Evolutionary conservation across 768 basidiomycete species (phyloP), one percentile per base, ranked within the genome.

Genomic region (Suillus plorans): DNA sequence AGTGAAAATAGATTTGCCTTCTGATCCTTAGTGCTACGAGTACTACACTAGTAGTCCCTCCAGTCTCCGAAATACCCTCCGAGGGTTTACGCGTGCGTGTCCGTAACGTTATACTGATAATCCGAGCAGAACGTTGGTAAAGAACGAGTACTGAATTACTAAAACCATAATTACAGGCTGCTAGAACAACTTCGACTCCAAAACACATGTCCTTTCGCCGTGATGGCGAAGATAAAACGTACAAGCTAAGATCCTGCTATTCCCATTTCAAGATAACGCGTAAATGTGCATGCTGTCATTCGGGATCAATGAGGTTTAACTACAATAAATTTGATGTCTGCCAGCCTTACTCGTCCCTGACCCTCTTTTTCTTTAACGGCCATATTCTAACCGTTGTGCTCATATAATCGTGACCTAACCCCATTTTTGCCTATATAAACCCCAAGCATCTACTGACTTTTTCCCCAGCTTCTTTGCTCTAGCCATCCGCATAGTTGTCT

Each of bases 371-470:
- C 44, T 64, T 25, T 50, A 4, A 63, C 65, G 59, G 37, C 45
- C 63, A 62, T 62, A 62, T 22, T 65, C 57, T 63, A 61, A 36
- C n/a, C 36, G 60, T 52, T 62, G 6, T 53, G 18, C 28, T 44
- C 9, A 57, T 28, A 44, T 39, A 13, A 44, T 14, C 39, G 13
- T 41, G 41, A 41, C 20, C 45, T 39, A 47, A 67, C 75, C 73
- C 70, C 39, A 50, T 68, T 74, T 72, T 68, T 50, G 2, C 62
- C 20, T 76, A 76, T 75, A 76, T 73, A 73, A 76, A 28, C 50
- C 59, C 53, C 10, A 58, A 8, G 12, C 25, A 57, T 52, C 41
- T 14, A 18, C 2, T 9, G 13, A 14, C 4, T 28, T n/a, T 25
- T 5, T 60, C 41, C 28, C 52, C 56, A 67, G 59, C 31, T 41